Base-by-base conservation (phyloP, 2,329 filamentous ascomycete species). In the Arthrobotrys musiformis region DNA sequence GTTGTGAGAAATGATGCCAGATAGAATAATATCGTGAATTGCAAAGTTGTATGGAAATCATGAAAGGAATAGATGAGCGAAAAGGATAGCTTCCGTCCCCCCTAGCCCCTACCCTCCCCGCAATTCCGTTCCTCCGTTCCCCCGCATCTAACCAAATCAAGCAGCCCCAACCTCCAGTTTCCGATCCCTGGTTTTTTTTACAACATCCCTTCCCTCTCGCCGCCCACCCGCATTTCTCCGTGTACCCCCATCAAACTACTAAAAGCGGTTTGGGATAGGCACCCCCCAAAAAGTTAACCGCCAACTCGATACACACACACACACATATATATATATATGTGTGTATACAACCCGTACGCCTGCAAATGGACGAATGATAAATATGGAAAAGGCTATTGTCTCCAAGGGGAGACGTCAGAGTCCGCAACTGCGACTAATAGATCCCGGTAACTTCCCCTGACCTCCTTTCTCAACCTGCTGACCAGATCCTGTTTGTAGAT, bases 391-490 rank as follows among this genome's bases (percentile, higher is more conserved):
- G 28, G 1, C 58, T 52, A 76, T 33, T 42, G 67, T 33, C 58
- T 64, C 74, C 67, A 73, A 33, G 74, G 68, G 17, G 74, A 73
- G 44, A 40, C 37, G 46, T 78, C 74, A 13, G 68, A 78, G 22
- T 78, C 74, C 46, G 33, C 74, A 58, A 88, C 85, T 78, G 91
- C 93, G 79, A 96, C 84, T 88, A 97, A 86, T 81, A 94, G 84
- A 80, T 85, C 88, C 84, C 92, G 87, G 81, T 95, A 97, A 83
- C 97, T 91, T 3, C 93, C 92, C 78, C 91, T 92, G 4, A 93
- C 96, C 86, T 98, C 94, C 1, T 90, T 89, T 82, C 88, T 89
- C 81, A 98, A 92, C 56, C 93, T 87, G 69, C 86, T 86, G 9
- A 88, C 86, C 69, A 98, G 84, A 78, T 90, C 90, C 81, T 85